Percentiles rank a stretch among this genome's conserved stretches.
Evolutionary conservation across 768 basidiomycete species (phyloP).

Genomic region (Saitozyma podzolica): DNA sequence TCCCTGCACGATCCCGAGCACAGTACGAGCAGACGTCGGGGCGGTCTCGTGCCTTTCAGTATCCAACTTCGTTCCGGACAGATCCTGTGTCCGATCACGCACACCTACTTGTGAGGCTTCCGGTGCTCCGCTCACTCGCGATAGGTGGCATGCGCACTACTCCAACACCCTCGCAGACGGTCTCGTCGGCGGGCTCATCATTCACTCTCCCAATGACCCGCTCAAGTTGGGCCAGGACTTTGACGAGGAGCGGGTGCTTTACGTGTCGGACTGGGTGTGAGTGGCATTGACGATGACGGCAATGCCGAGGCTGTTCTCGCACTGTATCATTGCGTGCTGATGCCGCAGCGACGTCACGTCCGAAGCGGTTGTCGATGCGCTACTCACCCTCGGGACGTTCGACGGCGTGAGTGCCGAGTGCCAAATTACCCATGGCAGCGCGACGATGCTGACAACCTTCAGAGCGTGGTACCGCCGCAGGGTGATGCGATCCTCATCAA

Average conservation of each 20-base stretch:
- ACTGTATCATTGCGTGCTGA: too few species aligned
- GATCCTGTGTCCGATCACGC: too few species aligned
- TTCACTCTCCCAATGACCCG: slow-evolving; percentile 32
- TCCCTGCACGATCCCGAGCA: too few species aligned
- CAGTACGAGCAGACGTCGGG: too few species aligned
- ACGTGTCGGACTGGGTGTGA: slow-evolving; percentile 25
- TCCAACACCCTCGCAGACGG: slow-evolving; percentile 34
- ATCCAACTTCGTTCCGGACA: not conserved
- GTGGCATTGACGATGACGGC: too few species aligned
- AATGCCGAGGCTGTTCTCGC: too few species aligned
- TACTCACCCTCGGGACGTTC: slow-evolving; percentile 16
- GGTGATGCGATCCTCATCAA: slow-evolving; percentile 32
- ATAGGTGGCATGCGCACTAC: slow-evolving; percentile 36
- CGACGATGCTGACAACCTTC: not conserved
- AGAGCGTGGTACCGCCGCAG: slow-evolving; percentile 21
- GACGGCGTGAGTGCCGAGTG: slow-evolving; percentile 19
- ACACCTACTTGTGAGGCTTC: too few species aligned
- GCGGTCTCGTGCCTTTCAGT: too few species aligned
- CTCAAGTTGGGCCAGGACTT: slow-evolving; percentile 35
- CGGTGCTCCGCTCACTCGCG: too few species aligned
- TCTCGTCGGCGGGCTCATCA: slow-evolving; percentile 24
- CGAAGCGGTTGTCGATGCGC: slow-evolving; percentile 19
- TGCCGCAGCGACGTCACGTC: slow-evolving; percentile 16
- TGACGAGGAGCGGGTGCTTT: slow-evolving; percentile 34
- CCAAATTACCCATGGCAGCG: not conserved